Conservation (phyloP, 2,329 filamentous ascomycete species). For the Didymella lethalis region DNA sequence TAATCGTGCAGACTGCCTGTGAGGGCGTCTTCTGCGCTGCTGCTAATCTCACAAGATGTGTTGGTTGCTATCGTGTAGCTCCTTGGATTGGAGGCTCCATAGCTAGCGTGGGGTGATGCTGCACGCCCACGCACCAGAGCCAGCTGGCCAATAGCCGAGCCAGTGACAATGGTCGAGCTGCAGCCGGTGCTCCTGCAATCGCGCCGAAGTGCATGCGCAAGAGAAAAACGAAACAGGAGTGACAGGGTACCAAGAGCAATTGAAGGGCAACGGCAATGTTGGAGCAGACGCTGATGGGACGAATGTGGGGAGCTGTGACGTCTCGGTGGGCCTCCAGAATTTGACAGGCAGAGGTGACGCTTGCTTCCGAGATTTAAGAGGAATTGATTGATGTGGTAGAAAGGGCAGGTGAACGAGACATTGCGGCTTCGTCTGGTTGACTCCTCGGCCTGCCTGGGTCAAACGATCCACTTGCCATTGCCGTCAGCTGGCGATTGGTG, state of each 20-base stretch:
- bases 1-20: background rate
- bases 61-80: background rate
- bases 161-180: slow-evolving; percentile 24
- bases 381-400: background rate
- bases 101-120: slow-evolving; percentile 13
- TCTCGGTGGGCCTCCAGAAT: slow-evolving; percentile 9
- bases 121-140: slow-evolving; percentile 12
- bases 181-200: slow-evolving; percentile 1
- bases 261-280: slow-evolving; percentile 19
- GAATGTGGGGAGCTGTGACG: slow-evolving; percentile 14
- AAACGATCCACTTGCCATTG: slow-evolving; percentile 11
- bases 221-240: slow-evolving; percentile 16
- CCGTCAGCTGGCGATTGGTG: slow-evolving; percentile 15
- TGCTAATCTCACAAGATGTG: background rate
- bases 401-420: slow-evolving; percentile 21
- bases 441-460: slow-evolving; percentile 4
- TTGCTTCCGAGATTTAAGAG: background rate
- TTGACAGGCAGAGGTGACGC: slow-evolving; percentile 8
- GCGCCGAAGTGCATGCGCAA: slow-evolving; percentile 21
- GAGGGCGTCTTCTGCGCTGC: background rate
- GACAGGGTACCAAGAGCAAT: slow-evolving; percentile 21
- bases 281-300: slow-evolving; percentile 9
- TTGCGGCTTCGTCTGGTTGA: slow-evolving; percentile 13
- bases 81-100: slow-evolving; percentile 7
- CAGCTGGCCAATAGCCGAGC: slow-evolving; percentile 28